Conservation (phyloP, 1,284 basidiomycete genomes). For the Chondrostereum purpureum region DNA sequence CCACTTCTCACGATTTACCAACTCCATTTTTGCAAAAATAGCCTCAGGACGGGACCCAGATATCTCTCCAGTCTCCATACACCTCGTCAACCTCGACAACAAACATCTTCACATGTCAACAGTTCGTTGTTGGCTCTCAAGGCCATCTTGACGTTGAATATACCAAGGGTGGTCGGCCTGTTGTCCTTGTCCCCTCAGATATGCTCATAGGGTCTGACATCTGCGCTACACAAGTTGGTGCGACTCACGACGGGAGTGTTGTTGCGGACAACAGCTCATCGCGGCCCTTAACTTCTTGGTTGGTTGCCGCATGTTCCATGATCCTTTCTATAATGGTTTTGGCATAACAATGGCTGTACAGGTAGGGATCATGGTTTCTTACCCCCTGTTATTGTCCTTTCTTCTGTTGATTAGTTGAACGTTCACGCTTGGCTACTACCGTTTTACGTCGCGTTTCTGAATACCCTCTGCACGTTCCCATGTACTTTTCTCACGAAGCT, state of each 20-base stretch:
- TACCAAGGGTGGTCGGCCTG: constrained; percentile 49
- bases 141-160: constrained; percentile 56
- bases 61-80: constrained; percentile 51
- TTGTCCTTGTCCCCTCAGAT: constrained; percentile 41
- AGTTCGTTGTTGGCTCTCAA: constrained; percentile 59
- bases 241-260: not conserved
- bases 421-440: no score
- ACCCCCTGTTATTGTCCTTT: no score
- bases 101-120: constrained; percentile 54
- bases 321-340: no score
- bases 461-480: no score
- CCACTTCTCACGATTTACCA: constrained; percentile 3
- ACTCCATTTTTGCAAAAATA: no score
- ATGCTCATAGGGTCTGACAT: constrained; percentile 31
- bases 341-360: no score
- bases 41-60: constrained; percentile 47
- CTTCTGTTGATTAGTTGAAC: no score
- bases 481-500: no score
- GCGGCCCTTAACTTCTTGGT: no score
- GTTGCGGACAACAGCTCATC: not conserved
- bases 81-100: constrained; percentile 36
- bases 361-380: no score
- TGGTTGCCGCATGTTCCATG: no score
- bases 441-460: no score
- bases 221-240: constrained; percentile 15